These are phyloP conservation scores for Cucurbitaria berberidis DNA, from an alignment of 2,329 filamentous ascomycete genomes.

Conservation along the genomic window DNA sequence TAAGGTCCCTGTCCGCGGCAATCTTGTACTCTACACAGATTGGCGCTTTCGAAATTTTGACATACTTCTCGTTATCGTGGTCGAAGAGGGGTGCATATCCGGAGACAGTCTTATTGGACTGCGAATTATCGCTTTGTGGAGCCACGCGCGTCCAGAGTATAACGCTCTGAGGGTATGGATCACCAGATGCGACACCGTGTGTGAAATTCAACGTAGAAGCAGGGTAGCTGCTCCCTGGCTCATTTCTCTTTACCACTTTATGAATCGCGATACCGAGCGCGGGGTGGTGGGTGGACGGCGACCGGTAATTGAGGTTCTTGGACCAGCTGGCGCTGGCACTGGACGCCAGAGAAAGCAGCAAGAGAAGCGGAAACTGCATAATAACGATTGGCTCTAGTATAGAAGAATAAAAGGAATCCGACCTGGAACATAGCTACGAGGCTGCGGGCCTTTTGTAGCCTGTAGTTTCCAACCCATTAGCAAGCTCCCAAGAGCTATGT, in stretches of 20 bases:
- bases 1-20: conserved; percentile 56
- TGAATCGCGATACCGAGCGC: conserved; percentile 69
- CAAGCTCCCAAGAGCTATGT: conserved; percentile 3
- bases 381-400: conserved; percentile 8
- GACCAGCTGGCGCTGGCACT: conserved; percentile 36
- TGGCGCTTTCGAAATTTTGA: conserved; percentile 62
- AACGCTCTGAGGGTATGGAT: conserved; percentile 52
- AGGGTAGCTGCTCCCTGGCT: conserved; percentile 29
- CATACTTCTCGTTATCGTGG: conserved; percentile 61
- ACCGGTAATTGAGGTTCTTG: conserved; percentile 70
- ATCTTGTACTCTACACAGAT: conserved; percentile 73
- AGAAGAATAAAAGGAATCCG: not conserved
- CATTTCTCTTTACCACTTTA: conserved; percentile 63
- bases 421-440: conserved; percentile 10
- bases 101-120: conserved; percentile 58
- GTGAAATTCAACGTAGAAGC: conserved; percentile 39
- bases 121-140: conserved; percentile 50
- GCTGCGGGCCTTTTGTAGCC: conserved; percentile 29
- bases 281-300: conserved; percentile 69
- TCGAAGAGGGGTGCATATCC: conserved; percentile 62
- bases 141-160: conserved; percentile 45
- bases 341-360: conserved; percentile 21
- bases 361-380: conserved; percentile 39
- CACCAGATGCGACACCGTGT: conserved; percentile 56
- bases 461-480: not conserved